Percentiles rank a stretch among this genome's conserved stretches.
Evolutionary conservation across 2,329 filamentous ascomycete species (phyloP).

Genomic region (Microsporum audouinii): DNA sequence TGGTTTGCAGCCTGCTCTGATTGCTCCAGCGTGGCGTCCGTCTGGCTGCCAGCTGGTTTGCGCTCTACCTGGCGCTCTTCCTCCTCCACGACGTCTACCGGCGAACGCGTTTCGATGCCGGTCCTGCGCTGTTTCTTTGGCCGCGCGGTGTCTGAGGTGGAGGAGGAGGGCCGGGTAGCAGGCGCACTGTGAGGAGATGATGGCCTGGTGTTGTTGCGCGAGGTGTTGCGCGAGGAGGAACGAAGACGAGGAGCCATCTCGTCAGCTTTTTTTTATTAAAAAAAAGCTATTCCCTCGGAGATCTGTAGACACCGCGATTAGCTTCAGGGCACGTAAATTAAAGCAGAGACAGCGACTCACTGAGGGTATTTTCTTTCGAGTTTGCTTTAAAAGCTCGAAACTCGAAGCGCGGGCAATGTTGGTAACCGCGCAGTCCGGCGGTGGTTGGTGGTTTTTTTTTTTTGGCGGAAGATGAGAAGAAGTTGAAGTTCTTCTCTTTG

Average conservation of each 20-base stretch:
- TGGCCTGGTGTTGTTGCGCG: constrained; percentile 23
- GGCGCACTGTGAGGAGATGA: constrained; percentile 21
- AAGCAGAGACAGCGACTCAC: constrained; percentile 16
- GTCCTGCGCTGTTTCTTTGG: constrained; percentile 26
- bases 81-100: constrained; percentile 11
- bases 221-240: constrained; percentile 23
- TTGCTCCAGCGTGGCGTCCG: constrained; percentile 1
- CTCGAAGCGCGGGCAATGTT: constrained; percentile 17
- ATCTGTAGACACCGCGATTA: not conserved
- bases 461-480: constrained; percentile 7
- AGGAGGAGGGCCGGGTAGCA: constrained; percentile 16
- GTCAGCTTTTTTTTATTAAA: not conserved
- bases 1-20: not conserved
- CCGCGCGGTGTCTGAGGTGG: constrained; percentile 21
- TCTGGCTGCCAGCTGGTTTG: constrained; percentile 8
- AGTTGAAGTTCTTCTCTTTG: constrained; percentile 6
- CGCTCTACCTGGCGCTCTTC: constrained; percentile 12
- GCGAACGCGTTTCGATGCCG: constrained; percentile 13
- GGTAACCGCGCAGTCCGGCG: constrained; percentile 24
- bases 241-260: constrained; percentile 28
- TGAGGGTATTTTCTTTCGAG: constrained; percentile 16
- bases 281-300: not conserved
- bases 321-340: constrained; percentile 10
- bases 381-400: constrained; percentile 17
- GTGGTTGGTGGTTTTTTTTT: constrained; percentile 17